Evolutionary conservation across 1,284 basidiomycete genomes (phyloP).

Genomic region (Pulveroboletus sp.): DNA sequence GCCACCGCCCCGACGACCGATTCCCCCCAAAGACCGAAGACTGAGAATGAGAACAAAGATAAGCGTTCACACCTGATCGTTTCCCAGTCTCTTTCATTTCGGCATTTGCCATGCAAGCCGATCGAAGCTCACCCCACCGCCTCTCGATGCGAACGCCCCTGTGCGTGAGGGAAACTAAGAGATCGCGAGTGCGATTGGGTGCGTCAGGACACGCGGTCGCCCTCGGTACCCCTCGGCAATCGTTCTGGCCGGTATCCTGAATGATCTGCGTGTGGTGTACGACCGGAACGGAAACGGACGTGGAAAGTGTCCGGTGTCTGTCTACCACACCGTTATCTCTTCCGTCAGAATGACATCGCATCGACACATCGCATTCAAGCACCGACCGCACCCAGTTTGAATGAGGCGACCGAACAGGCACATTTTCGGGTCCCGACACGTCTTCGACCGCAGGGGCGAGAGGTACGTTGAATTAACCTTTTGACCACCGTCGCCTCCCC

Average conservation of each 20-base stretch:
- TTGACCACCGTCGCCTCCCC: not conserved
- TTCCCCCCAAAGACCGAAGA: not conserved
- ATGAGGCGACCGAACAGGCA: not conserved
- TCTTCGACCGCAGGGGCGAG: not conserved
- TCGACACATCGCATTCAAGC: not conserved
- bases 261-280: not conserved
- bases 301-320: not conserved
- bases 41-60: not conserved
- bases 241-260: no score
- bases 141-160: not conserved
- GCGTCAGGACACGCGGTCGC: no score
- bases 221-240: no score
- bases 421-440: not conserved
- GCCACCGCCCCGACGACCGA: not conserved
- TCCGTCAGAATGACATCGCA: not conserved
- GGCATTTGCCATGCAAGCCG: not conserved
- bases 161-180: no score
- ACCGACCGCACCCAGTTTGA: not conserved
- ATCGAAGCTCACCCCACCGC: not conserved
- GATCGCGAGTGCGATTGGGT: no score
- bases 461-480: constrained; percentile 4
- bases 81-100: not conserved
- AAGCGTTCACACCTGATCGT: not conserved
- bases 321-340: not conserved
- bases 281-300: no score